Evolutionary conservation across 495 filamentous ascomycete genomes (phyloP), one percentile per base, ranked within the genome.

Genomic region (Aspergillus bridgeri): DNA sequence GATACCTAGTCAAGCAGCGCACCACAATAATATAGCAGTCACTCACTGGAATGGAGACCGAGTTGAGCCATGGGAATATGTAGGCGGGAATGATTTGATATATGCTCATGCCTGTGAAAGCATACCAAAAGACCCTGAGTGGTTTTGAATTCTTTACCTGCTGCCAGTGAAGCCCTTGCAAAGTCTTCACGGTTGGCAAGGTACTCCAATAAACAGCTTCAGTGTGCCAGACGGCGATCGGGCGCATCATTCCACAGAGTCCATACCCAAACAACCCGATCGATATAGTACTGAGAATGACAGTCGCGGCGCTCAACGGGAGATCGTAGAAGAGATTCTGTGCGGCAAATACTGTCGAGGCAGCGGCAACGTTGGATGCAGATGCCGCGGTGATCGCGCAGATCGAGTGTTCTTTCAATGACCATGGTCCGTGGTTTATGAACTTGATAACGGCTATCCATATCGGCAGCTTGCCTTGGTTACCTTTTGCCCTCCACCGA

Each of bases 11-110:
- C n/a, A n/a, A n/a, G n/a, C n/a, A n/a, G n/a, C n/a, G 2, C 5
- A 7, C 5, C 6, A 9, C 1, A 3, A 29, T 29, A 45, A 20
- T 20, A 20, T 47, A 18, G 21, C 43, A 13, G 23, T 23, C 20
- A 64, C 62, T 1, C 58, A 70, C 67, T 55, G 81, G 79, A 29
- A 86, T 77, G 1, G 77, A 81, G 25, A 86, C 62, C 7, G 79
- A 79, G 33, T 75, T 79, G 5, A 86, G 72, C 69, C 78, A 75
- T 0, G 81, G 71, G 25, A 80, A 73, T 18, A 85, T 80, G 56
- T 80, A 85, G 18, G 79, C 76, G 1, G 82, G 83, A 43, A 86
- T 69, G n/a, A 80, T 74, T 59, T 84, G 80, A 63, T 75, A 86
- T 3, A 77, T 33, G 46, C 57, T 48, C 64, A 69, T 69, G 50